These are phyloP conservation scores for Candida vaughaniae DNA, from an alignment of 805 yeast genomes.

Conservation along the genomic window DNA sequence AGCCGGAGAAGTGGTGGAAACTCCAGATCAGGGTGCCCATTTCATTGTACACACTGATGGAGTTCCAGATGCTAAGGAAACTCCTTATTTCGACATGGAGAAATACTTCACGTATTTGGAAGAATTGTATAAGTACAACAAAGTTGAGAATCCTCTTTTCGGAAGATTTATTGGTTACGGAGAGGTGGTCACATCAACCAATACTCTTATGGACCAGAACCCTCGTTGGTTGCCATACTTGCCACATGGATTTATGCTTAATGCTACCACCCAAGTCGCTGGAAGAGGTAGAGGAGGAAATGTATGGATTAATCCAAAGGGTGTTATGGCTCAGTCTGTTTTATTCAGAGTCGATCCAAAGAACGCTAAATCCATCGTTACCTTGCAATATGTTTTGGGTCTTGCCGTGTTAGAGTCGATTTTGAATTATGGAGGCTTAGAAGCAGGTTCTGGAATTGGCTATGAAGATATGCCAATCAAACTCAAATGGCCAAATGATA, in stretches of 20 bases:
- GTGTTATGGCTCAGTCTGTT: constrained; percentile 81
- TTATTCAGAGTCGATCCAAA: constrained; percentile 54
- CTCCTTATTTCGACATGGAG: constrained; percentile 72
- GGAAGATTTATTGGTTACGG: constrained; percentile 74
- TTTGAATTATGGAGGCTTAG: constrained; percentile 48
- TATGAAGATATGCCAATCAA: constrained; percentile 75
- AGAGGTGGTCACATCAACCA: constrained; percentile 90
- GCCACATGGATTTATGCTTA: constrained; percentile 69
- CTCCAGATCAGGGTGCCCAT: constrained; percentile 41
- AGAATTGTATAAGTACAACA: constrained; percentile 17
- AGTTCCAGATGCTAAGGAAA: constrained; percentile 50
- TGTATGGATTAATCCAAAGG: constrained; percentile 92
- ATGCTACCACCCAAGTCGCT: constrained; percentile 81
- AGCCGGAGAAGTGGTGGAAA: constrained; percentile 22
- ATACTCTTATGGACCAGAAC: constrained; percentile 73
- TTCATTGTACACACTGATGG: constrained; percentile 46
- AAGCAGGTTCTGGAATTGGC: constrained; percentile 44
- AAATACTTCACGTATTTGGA: constrained; percentile 51
- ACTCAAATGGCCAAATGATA: constrained; percentile 96
- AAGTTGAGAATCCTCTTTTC: constrained; percentile 29
- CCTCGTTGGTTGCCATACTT: constrained; percentile 51
- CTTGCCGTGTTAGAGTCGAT: constrained; percentile 83
- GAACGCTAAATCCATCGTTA: constrained; percentile 60
- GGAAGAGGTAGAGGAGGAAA: constrained; percentile 97
- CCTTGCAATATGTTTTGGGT: constrained; percentile 81